Evolutionary conservation across 2,329 filamentous ascomycete species (phyloP).

Genomic region (Exophiala oligosperma): DNA sequence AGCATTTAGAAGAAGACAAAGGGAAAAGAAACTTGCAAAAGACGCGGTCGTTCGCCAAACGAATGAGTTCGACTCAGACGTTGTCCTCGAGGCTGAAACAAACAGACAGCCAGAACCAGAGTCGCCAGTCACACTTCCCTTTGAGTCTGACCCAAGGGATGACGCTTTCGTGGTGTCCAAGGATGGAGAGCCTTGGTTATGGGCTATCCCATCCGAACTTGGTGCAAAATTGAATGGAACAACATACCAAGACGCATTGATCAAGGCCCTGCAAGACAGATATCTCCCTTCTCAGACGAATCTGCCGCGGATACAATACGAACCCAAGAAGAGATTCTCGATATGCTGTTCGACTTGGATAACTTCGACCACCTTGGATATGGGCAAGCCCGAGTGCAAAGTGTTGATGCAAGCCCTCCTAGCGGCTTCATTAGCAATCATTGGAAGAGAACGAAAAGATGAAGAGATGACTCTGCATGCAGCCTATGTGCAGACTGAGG

Average conservation of each 20-base stretch:
- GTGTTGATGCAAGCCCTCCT: constrained; percentile 20
- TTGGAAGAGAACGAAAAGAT: constrained; percentile 16
- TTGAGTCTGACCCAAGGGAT: neutral
- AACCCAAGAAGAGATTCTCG: constrained; percentile 6
- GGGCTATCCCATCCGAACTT: constrained; percentile 12
- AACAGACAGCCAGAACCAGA: neutral
- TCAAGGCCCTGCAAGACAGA: constrained; percentile 7
- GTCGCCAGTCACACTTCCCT: neutral
- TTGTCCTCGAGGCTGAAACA: neutral
- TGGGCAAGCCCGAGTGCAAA: constrained; percentile 12
- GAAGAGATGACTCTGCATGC: constrained; percentile 12
- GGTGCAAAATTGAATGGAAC: constrained; percentile 10
- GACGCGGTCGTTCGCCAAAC: neutral
- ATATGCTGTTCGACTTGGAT: constrained; percentile 17
- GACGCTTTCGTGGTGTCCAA: neutral
- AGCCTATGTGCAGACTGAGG: constrained; percentile 18
- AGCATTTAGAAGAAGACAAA: constrained; percentile 21
- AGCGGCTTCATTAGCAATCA: constrained; percentile 17
- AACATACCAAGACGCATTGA: constrained; percentile 8
- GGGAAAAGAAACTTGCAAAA: constrained; percentile 19
- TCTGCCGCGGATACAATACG: constrained; percentile 2
- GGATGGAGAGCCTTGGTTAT: constrained; percentile 14
- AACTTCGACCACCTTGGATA: constrained; percentile 10
- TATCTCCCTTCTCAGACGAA: constrained; percentile 4
- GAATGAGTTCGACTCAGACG: neutral